These are phyloP conservation scores for Dentipellis sp. DNA, from an alignment of 768 basidiomycete species.

Conservation along the genomic window DNA sequence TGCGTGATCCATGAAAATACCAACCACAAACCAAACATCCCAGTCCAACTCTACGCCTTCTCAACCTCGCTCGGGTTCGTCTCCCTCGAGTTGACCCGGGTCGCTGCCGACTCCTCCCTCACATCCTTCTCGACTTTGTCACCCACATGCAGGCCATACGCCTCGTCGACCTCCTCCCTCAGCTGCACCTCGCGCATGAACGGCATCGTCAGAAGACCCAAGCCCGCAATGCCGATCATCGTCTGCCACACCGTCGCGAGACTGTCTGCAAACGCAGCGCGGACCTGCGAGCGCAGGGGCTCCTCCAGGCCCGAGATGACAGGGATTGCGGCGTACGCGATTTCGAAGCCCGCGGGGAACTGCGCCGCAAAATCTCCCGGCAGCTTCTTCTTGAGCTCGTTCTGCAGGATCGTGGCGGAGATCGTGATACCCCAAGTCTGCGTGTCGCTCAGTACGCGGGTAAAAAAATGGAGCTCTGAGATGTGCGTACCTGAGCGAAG, in stretches of 20 bases:
- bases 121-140: too few relatives aligned
- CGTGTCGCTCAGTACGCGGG: neutral
- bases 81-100: too few relatives aligned
- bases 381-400: constrained; percentile 32
- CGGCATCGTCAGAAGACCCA: constrained; percentile 27
- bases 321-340: constrained; percentile 40
- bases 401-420: constrained; percentile 41
- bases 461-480: neutral
- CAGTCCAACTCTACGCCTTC: too few relatives aligned
- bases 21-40: too few relatives aligned
- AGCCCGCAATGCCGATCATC: constrained; percentile 29
- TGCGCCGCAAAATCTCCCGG: constrained; percentile 27
- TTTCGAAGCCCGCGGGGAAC: constrained; percentile 28
- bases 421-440: constrained; percentile 46
- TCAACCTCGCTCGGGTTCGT: too few relatives aligned
- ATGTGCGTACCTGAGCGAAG: constrained; percentile 15
- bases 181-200: constrained; percentile 19
- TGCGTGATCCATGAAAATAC: too few relatives aligned
- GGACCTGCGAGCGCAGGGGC: constrained; percentile 25
- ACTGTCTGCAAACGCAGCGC: constrained; percentile 31
- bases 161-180: neutral
- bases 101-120: too few relatives aligned
- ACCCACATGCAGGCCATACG: neutral
- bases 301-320: constrained; percentile 26
- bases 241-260: constrained; percentile 33